These are phyloP conservation scores for Pichia sp. DNA, from an alignment of 1,139 yeast genomes.

Conservation along the genomic window DNA sequence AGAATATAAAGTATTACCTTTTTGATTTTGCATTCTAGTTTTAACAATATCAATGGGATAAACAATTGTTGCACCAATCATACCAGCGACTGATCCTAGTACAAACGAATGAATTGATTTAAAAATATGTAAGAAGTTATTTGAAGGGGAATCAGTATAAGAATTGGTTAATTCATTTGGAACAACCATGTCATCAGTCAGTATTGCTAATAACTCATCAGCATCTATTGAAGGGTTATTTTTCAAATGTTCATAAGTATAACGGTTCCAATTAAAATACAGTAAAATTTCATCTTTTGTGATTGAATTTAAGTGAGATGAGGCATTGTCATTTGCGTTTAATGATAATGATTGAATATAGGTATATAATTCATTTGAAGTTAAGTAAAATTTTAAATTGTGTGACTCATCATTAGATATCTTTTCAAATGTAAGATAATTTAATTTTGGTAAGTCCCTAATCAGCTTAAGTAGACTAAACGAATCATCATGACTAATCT, in stretches of 20 bases:
- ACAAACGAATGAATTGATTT: conserved; percentile 85
- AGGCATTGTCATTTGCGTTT: too few species aligned
- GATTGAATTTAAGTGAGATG: conserved; percentile 16
- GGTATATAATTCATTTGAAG: conserved; percentile 9
- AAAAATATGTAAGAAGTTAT: conserved; percentile 48
- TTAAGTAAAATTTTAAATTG: conserved; percentile 10
- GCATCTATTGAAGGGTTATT: conserved; percentile 42
- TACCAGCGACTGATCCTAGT: conserved; percentile 93
- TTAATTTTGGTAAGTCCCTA: conserved; percentile 39
- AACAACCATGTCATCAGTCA: conserved; percentile 48
- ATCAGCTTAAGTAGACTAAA: conserved; percentile 34
- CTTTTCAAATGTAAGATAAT: conserved; percentile 53
- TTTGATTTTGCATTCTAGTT: conserved; percentile 97
- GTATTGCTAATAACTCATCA: conserved; percentile 44
- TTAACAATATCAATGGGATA: conserved; percentile 95
- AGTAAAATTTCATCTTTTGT: conserved; percentile 45
- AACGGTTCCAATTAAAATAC: conserved; percentile 47
- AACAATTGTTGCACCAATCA: conserved; percentile 97
- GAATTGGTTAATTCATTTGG: conserved; percentile 32
- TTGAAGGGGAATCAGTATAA: conserved; percentile 30
- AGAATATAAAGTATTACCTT: conserved; percentile 62
- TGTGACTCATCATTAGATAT: conserved; percentile 20
- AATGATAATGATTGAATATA: conserved; percentile 3
- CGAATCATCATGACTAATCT: conserved; percentile 36
- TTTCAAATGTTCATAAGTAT: conserved; percentile 41